A percentile compares a stretch with the other conserved stretches of the same genome.
phyloP scores from a whole-genome alignment of 441 rosid genomes.

The Arabidopsis lyrata region DNA sequence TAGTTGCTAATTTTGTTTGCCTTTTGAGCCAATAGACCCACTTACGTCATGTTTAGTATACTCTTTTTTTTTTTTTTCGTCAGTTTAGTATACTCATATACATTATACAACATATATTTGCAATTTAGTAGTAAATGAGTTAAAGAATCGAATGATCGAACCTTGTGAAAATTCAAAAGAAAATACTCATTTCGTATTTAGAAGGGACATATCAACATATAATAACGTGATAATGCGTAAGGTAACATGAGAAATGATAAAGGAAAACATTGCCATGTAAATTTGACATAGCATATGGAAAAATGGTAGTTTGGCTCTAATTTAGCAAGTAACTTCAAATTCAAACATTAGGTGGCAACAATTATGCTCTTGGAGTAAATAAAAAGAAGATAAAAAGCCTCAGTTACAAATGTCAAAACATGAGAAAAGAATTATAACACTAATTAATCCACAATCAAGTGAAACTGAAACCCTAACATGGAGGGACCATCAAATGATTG shows the following conservation, averaged over 20 bases:
- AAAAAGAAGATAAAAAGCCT: neutral
- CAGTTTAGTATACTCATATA: neutral
- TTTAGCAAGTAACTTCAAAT: constrained; percentile 23
- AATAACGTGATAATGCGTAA: neutral
- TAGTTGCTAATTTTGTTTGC: neutral
- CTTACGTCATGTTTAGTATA: neutral
- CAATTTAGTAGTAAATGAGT: neutral
- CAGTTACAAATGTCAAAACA: constrained; percentile 37
- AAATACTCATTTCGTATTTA: neutral
- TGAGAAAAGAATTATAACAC: constrained; percentile 35
- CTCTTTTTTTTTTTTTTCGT: too few species aligned
- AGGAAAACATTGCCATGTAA: neutral
- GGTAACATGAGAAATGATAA: neutral
- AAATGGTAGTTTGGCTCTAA: neutral
- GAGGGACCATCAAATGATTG: constrained; percentile 62
- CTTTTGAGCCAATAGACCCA: neutral
- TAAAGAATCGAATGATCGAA: neutral
- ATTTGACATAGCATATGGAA: neutral
- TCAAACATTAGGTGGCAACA: constrained; percentile 15
- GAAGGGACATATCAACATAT: neutral
- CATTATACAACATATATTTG: neutral
- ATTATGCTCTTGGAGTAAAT: constrained; percentile 6
- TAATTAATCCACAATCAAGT: constrained; percentile 43
- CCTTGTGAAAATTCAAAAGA: too few species aligned
- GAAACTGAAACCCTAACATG: constrained; percentile 43